Evolutionary conservation across 108 stramenopile genomes (phyloP), one percentile per base, ranked within the genome.

Genomic region (Cyclotella sp.): DNA sequence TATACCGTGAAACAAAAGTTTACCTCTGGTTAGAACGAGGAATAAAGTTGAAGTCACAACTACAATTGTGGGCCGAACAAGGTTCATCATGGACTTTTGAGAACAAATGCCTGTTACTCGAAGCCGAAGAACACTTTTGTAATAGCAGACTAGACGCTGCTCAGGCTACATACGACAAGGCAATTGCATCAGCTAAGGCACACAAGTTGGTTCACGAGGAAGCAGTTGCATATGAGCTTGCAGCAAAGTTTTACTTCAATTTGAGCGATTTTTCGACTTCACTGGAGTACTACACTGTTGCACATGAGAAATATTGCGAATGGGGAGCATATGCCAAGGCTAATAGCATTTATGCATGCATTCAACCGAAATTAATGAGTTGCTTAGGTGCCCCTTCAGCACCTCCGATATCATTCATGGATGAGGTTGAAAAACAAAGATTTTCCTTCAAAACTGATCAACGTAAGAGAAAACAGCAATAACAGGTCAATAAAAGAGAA

Each of bases 21-120:
- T 9, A 4, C 1, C 3, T n/a, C 0, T 72, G 49, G 60, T n/a
- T 22, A 21, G 46, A 60, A 13, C 24, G 28, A 11, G 60, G 59
- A 12, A 28, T 9, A 27, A 27, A 34, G 44, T 51, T 39, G 13
- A 72, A 72, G 22, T 16, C 19, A 24, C 45, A 44, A 43, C 47
- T 72, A 46, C 22, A 40, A 21, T 7, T 18, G 0, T 72, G 71
- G 71, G 60, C 46, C 7, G 60, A 40, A 29, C n/a, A 34, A 34
- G 27, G 30, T 39, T 70, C 76, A 4, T 9, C 21, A 45, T 60
- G 58, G 58, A 77, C 70, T 43, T 77, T 77, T 70, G 28, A 69
- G 41, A 54, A 77, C 34, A 77, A 70, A 34, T 16, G 47, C 16
- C 28, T 42, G 22, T 43, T 77, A 0, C 27, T 77, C 9, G 63